Evolutionary conservation across 257 asterid species (phyloP), one percentile per base, ranked within the genome.

Genomic region (Fraxinus quadrangulata): DNA sequence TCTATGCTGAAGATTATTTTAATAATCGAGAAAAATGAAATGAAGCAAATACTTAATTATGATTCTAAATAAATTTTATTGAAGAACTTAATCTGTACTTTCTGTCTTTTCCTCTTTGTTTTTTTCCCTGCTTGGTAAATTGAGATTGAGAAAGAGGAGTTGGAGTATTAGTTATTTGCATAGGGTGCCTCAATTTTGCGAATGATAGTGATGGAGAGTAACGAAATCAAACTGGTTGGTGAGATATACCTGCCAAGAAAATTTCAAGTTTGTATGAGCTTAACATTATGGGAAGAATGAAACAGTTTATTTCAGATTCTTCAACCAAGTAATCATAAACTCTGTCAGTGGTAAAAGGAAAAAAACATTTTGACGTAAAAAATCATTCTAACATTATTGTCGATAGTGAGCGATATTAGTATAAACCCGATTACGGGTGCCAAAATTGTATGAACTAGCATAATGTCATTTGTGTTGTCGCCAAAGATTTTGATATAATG

Each of bases 401-500:
- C 16, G 4, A 40, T 11, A 40, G 16, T 11, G 49, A 40, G 49
- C 4, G 3, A 40, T 2, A 40, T 40, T 11, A 40, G 49, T 40
- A 11, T 11, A 40, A 2, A 2, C 49, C 49, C 49, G 26, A 4
- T 54, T 54, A 6, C 0, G 23, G 19, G 65, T 2, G 23, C 3
- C 24, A 21, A 21, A 17, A 19, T 56, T 56, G 28, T 8, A 6
- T 5, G 66, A 56, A n/a, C 66, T 56, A 56, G 68, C 33, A 19
- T 21, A 61, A 2, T 61, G 33, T 63, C 34, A 12, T 63, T 63
- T 26, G 16, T 26, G 17, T 63, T 26, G 33, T 63, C 36, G n/a
- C 30, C 69, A 71, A 39, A 63, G 23, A 30, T 14, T 56, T 73
- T 31, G 69, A 59, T 82, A 69, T 80, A 54, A 30, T 75, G 14